Evolutionary conservation across 2,329 filamentous ascomycete species (phyloP).

Genomic region (Aspergillus proliferans): DNA sequence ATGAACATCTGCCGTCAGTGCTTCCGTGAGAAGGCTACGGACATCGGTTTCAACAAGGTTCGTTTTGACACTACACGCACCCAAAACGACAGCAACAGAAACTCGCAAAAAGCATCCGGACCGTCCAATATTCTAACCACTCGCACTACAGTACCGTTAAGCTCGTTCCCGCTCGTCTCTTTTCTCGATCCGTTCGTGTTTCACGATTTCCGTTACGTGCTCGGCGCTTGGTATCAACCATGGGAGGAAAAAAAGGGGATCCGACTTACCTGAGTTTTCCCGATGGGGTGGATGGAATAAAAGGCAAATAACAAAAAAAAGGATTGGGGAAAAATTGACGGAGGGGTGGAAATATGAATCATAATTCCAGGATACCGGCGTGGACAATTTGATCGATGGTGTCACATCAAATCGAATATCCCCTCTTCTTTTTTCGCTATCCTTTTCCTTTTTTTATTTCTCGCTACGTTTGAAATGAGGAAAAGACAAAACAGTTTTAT

Average conservation of each 20-base stretch:
- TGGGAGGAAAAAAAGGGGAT: conserved; percentile 9
- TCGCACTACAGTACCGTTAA: conserved; percentile 29
- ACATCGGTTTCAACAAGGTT: conserved; percentile 66
- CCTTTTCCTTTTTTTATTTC: conserved; percentile 4
- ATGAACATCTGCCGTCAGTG: conserved; percentile 59
- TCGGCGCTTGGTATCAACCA: conserved; percentile 20
- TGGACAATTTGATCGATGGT: conserved; percentile 25
- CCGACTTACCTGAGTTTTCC: conserved; percentile 6
- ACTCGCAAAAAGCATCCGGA: not conserved
- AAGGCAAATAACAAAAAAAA: conserved; percentile 17
- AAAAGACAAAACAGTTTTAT: not conserved
- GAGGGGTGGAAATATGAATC: too few species aligned
- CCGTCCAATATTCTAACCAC: not conserved
- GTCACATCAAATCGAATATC: conserved; percentile 16
- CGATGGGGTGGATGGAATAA: conserved; percentile 4
- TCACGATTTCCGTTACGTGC: conserved; percentile 25
- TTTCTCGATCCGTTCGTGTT: conserved; percentile 25
- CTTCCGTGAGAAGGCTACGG: conserved; percentile 62
- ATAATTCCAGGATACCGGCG: conserved; percentile 21
- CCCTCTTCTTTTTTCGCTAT: conserved; percentile 23
- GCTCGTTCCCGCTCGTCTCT: conserved; percentile 11
- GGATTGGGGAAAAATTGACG: conserved; percentile 15
- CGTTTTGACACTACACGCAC: conserved; percentile 21
- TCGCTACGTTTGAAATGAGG: not conserved
- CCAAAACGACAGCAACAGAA: not conserved